Conservation (phyloP, 108 stramenopile species). For the Mediolabrus comicus region DNA sequence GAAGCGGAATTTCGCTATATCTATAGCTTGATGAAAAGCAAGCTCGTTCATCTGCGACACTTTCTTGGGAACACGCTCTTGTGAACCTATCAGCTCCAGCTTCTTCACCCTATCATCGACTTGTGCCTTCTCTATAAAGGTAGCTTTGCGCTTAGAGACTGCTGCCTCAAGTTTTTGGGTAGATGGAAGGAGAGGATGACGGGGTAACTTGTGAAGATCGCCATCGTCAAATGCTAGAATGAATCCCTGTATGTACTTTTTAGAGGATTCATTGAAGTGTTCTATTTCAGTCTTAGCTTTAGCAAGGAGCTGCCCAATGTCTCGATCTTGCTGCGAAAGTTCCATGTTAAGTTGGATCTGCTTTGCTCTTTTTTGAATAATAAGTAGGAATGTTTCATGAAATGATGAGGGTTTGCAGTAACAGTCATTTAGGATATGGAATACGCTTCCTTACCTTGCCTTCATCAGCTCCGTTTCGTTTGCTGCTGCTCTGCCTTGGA, state of each 20-base stretch:
- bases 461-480: conserved; percentile 31
- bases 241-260: conserved; percentile 34
- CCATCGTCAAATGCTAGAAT: conserved; percentile 27
- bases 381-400: no score
- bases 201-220: conserved; percentile 28
- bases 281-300: conserved; percentile 30
- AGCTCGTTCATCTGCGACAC: conserved; percentile 26
- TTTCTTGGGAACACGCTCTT: conserved; percentile 15
- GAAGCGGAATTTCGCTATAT: conserved; percentile 19
- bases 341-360: conserved; percentile 15
- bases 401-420: no score
- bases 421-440: background rate
- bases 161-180: conserved; percentile 30
- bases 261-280: conserved; percentile 27
- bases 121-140: conserved; percentile 35
- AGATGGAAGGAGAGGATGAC: conserved; percentile 26
- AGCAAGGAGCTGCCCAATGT: conserved; percentile 15
- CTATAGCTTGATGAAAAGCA: conserved; percentile 26
- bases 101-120: conserved; percentile 38
- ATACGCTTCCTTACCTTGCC: conserved; percentile 8
- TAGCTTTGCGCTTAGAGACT: conserved; percentile 20
- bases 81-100: conserved; percentile 8
- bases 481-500: conserved; percentile 17
- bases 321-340: conserved; percentile 4
- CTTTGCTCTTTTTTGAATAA: background rate